Base-by-base conservation (phyloP, 768 basidiomycete genomes). In the Phanerodontia chrysosporium region DNA sequence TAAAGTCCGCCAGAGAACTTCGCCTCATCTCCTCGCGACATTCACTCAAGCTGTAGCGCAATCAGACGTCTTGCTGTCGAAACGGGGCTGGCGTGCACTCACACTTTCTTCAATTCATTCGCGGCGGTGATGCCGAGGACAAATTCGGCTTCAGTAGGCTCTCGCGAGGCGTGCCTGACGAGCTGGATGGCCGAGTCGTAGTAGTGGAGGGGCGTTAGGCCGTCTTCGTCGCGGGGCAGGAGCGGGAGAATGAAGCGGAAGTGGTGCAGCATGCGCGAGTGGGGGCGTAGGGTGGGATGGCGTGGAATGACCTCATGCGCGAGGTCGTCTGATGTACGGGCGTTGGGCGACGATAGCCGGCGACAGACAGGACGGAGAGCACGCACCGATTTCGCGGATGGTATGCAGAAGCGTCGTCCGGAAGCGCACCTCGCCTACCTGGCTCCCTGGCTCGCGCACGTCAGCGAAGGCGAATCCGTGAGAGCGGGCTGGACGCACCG, bases 131-230 rank as follows among this genome's bases (percentile, higher is more conserved):
- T 78, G 6, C 88, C 90, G 2, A 79, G 66, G 51, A 79, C 74
- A 67, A 85, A 92, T 71, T 92, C 90, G 35, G 75, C 77, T 68
- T 89, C 87, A 0, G 80, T 82, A 42, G 86, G 81, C 64, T 88
- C 87, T 45, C 74, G 71, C 3, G 75, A 74, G 1, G 82, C 79
- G 52, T 85, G 83, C 21, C 88, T 80, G 25, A 83, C 89, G 12
- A 89, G 75, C 68, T 92, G 89, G 51, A 92, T 80, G 0, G 83
- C 86, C 49, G 87, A 83, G 65, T 92, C 90, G 66, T 89, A 92
- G 65, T 86, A 86, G 69, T 90, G 87, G 57, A 92, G 69, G 0
- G 83, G 76, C 14, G 89, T 82, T 49, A 89, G 70, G n/a, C 84
- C 84, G 46, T 85, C 80, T 28, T 83, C 83, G 60, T 88, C 84